Percentiles rank a stretch among this genome's conserved stretches.
phyloP scores from a whole-genome alignment of 2,329 filamentous ascomycete species.

The Colletotrichum sp. region DNA sequence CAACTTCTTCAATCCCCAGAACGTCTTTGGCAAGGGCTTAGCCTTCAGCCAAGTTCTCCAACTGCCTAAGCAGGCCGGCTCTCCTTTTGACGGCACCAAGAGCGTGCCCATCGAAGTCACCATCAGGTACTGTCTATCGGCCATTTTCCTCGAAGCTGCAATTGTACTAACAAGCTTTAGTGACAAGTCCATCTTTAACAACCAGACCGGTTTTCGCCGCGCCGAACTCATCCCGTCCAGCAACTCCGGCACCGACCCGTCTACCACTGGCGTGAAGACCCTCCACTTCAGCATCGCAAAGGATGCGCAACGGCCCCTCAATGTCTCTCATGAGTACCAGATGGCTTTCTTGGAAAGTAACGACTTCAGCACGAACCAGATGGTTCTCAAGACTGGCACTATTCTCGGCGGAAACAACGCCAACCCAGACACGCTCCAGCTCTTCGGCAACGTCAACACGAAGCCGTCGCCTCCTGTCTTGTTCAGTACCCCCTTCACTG shows the following conservation, averaged over 20 bases:
- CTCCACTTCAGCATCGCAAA: constrained; percentile 65
- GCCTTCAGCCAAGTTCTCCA: constrained; percentile 55
- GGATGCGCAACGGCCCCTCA: constrained; percentile 55
- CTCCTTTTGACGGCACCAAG: constrained; percentile 46
- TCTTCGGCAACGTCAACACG: constrained; percentile 52
- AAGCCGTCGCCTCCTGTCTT: constrained; percentile 40
- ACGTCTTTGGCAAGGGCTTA: constrained; percentile 56
- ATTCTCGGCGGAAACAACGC: constrained; percentile 42
- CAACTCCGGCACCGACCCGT: constrained; percentile 54
- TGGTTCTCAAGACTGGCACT: constrained; percentile 60
- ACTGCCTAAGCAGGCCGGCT: constrained; percentile 40
- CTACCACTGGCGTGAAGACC: constrained; percentile 60
- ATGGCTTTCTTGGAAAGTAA: constrained; percentile 53
- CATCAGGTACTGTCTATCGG: constrained; percentile 32
- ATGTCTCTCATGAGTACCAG: constrained; percentile 66
- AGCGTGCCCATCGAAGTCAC: constrained; percentile 55
- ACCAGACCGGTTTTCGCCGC: constrained; percentile 64
- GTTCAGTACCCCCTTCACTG: constrained; percentile 54
- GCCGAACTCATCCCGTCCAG: constrained; percentile 58
- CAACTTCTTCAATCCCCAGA: constrained; percentile 52
- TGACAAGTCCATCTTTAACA: constrained; percentile 64
- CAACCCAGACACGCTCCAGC: constrained; percentile 45
- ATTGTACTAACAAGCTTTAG: constrained; percentile 22
- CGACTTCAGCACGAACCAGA: constrained; percentile 53
- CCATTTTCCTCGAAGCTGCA: too few relatives aligned